Percentiles rank a stretch among this genome's conserved stretches.
phyloP scores from a whole-genome alignment of 768 basidiomycete genomes.

The Plicaturopsis crispa region DNA sequence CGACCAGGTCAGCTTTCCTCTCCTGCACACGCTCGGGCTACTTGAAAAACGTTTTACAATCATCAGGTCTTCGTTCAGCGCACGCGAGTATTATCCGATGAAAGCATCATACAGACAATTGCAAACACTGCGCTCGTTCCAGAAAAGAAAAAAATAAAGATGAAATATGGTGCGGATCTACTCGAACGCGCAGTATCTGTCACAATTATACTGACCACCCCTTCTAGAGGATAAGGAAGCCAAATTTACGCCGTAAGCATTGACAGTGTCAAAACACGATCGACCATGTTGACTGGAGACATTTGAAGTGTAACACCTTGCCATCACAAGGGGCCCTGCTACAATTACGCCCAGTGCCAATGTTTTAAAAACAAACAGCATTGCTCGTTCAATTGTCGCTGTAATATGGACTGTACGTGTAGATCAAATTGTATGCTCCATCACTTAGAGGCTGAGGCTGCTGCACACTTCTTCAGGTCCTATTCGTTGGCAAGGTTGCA shows the following conservation, averaged over 20 bases:
- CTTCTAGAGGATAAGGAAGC: too few species aligned
- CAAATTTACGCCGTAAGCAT: too few species aligned
- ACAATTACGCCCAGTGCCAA: constrained; percentile 23
- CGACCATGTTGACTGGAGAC: too few species aligned
- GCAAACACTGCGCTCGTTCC: too few species aligned
- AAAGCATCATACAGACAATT: background rate
- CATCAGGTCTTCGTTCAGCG: constrained; percentile 17
- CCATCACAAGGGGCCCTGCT: constrained; percentile 41
- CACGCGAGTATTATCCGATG: constrained; percentile 2
- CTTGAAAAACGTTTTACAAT: constrained; percentile 13
- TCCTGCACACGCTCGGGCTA: constrained; percentile 13
- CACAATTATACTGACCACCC: too few species aligned
- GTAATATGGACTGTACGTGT: constrained; percentile 32
- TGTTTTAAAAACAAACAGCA: constrained; percentile 32
- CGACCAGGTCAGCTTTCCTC: constrained; percentile 28
- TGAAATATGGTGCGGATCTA: too few species aligned
- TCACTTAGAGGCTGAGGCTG: constrained; percentile 9
- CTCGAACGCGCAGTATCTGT: too few species aligned
- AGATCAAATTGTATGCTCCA: background rate
- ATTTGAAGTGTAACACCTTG: constrained; percentile 29
- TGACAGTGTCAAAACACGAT: too few species aligned
- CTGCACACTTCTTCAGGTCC: constrained; percentile 24
- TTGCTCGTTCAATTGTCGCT: constrained; percentile 43
- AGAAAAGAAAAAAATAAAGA: too few species aligned
- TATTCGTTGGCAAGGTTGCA: constrained; percentile 35